Conservation (phyloP, 1,284 basidiomycete genomes). For the Rhodotorula sp. region DNA sequence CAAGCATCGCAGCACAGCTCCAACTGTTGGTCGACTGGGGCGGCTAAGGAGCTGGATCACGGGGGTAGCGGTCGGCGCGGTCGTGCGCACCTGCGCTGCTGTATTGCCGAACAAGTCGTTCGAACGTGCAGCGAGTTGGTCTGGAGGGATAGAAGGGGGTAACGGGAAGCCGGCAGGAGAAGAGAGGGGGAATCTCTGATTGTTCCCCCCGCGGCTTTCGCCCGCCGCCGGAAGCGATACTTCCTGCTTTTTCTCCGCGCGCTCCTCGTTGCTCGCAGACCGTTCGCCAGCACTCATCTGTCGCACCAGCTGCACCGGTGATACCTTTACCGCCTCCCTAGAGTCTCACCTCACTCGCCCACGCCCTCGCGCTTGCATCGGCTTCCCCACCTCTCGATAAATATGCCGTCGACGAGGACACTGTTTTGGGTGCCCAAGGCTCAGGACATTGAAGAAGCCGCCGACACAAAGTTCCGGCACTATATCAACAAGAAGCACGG, state of each 20-base stretch:
- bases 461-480: slow-evolving; percentile 37
- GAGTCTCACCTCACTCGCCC: not conserved
- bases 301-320: not conserved
- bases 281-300: not conserved
- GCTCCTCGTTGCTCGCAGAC: not conserved
- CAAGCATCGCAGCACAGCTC: slow-evolving; percentile 62
- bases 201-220: no score
- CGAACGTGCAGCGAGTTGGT: no score
- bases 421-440: slow-evolving; percentile 35
- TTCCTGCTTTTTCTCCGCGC: not conserved
- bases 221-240: no score
- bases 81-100: not conserved
- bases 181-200: not conserved
- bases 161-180: no score
- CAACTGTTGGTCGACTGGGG: slow-evolving; percentile 64
- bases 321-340: no score
- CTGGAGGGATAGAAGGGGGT: no score
- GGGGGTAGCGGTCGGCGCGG: not conserved
- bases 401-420: slow-evolving; percentile 21
- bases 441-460: slow-evolving; percentile 23
- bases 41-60: not conserved
- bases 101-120: not conserved
- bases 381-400: not conserved
- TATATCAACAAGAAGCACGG: slow-evolving; percentile 34
- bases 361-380: not conserved